These are phyloP conservation scores for Whalleya microplaca DNA, from an alignment of 2,329 filamentous ascomycete species.

Conservation along the genomic window DNA sequence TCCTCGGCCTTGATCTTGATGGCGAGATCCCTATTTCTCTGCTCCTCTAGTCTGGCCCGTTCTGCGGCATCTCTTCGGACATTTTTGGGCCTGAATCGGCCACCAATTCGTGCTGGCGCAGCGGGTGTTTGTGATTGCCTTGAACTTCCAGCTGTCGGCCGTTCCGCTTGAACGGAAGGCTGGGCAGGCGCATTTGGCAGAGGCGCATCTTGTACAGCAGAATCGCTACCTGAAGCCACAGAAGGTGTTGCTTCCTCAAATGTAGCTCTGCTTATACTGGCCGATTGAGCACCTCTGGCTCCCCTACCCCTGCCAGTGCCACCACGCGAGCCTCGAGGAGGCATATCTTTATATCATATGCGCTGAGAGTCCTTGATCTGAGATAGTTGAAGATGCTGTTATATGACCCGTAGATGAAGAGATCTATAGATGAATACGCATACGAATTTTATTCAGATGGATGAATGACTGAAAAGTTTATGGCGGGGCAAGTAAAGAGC, in stretches of 20 bases:
- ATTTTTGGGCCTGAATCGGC: constrained; percentile 53
- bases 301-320: constrained; percentile 21
- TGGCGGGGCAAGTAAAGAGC: constrained; percentile 27
- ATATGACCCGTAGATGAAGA: not conserved
- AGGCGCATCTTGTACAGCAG: not conserved
- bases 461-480: constrained; percentile 33
- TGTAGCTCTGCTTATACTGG: constrained; percentile 16
- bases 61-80: constrained; percentile 55
- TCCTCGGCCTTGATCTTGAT: constrained; percentile 39
- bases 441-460: constrained; percentile 4
- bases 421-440: not conserved
- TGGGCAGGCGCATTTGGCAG: constrained; percentile 2
- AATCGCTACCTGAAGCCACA: constrained; percentile 8
- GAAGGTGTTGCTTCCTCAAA: constrained; percentile 12
- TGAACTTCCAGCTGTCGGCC: constrained; percentile 13
- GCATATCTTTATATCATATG: constrained; percentile 28
- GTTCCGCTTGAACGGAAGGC: constrained; percentile 11
- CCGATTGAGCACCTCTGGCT: constrained; percentile 25
- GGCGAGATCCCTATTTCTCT: constrained; percentile 33
- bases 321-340: constrained; percentile 27
- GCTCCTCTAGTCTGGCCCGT: constrained; percentile 50
- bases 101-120: constrained; percentile 41
- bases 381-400: not conserved
- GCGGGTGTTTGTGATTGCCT: constrained; percentile 39
- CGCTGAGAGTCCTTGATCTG: not conserved